Evolutionary conservation across 2,329 filamentous ascomycete genomes (phyloP).

Genomic region (Botrytis fabae): DNA sequence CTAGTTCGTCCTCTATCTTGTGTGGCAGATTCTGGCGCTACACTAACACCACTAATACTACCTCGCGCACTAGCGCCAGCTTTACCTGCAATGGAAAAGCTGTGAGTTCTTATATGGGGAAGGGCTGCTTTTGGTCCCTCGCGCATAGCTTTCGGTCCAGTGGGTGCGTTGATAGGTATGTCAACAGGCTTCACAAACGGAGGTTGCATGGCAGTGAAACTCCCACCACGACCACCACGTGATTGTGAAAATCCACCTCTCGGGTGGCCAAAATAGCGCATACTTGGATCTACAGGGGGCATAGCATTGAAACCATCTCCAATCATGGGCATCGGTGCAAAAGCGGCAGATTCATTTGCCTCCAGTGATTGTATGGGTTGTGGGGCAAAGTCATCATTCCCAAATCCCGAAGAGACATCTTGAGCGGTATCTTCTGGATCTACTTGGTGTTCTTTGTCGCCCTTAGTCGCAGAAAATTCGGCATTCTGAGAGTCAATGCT

Average conservation of each 20-base stretch:
- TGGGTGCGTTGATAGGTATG: constrained; percentile 73
- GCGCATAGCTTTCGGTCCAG: constrained; percentile 91
- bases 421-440: constrained; percentile 25
- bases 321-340: constrained; percentile 62
- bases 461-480: constrained; percentile 22
- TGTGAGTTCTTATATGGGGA: constrained; percentile 55
- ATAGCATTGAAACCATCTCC: constrained; percentile 32
- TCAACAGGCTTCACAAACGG: constrained; percentile 41
- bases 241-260: constrained; percentile 34
- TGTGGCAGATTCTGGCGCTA: constrained; percentile 32
- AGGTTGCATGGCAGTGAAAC: constrained; percentile 43
- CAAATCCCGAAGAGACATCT: constrained; percentile 23
- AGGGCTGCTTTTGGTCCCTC: constrained; percentile 81
- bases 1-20: constrained; percentile 35
- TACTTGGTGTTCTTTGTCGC: constrained; percentile 26
- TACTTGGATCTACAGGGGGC: constrained; percentile 21
- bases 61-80: constrained; percentile 34
- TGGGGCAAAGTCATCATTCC: constrained; percentile 26
- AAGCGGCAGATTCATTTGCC: constrained; percentile 29
- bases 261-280: constrained; percentile 37
- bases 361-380: constrained; percentile 42
- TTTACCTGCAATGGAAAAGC: constrained; percentile 44
- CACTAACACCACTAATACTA: constrained; percentile 37
- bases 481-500: constrained; percentile 17
- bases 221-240: constrained; percentile 43